Conservation (phyloP, 345 rosid genomes). For the Salix viminalis region DNA sequence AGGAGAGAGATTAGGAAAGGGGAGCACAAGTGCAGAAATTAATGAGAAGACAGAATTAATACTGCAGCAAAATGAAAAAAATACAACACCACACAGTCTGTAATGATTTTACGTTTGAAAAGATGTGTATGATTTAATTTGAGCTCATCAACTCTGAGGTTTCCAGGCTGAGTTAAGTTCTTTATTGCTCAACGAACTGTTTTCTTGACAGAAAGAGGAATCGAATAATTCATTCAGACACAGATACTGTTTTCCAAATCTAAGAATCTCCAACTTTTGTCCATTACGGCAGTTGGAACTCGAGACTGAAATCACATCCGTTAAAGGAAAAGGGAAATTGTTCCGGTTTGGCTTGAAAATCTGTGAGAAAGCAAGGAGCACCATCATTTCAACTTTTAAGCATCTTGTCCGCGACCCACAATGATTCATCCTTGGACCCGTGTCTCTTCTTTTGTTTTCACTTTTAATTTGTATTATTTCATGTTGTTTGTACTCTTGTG, state of each 20-base stretch:
- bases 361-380: neutral
- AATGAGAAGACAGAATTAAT: neutral
- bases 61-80: neutral
- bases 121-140: neutral
- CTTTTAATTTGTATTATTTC: neutral
- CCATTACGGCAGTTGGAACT: neutral
- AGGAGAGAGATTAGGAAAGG: neutral
- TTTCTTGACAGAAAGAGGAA: neutral
- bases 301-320: neutral
- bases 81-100: neutral
- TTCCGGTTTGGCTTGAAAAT: neutral
- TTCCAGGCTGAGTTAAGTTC: no score
- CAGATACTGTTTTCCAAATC: neutral
- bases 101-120: neutral
- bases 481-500: neutral
- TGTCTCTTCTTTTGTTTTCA: neutral
- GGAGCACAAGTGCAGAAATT: neutral
- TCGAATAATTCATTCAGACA: neutral
- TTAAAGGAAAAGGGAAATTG: neutral
- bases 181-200: neutral
- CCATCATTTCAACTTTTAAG: neutral
- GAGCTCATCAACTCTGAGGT: neutral
- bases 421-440: neutral
- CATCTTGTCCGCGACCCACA: neutral
- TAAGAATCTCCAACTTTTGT: neutral